phyloP scores from a whole-genome alignment of 1,284 basidiomycete species.

The Violaceomyces palustris region DNA sequence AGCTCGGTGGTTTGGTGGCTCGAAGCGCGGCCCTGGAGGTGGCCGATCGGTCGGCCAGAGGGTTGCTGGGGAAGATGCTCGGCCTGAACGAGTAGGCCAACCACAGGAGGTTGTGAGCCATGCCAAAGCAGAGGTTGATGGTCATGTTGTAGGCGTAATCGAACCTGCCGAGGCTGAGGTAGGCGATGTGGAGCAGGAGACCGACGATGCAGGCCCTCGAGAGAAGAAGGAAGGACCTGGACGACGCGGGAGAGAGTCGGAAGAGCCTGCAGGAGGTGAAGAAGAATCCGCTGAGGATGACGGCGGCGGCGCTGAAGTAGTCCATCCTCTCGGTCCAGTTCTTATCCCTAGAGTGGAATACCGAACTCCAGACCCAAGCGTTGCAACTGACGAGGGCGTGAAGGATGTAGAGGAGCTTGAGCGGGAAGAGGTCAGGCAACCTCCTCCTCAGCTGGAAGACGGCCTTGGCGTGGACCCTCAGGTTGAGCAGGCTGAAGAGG shows the following conservation, averaged over 20 bases:
- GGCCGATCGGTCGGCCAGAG: conserved; percentile 23
- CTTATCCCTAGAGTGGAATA: conserved; percentile 88
- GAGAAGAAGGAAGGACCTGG: conserved; percentile 19
- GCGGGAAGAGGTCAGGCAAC: conserved; percentile 49
- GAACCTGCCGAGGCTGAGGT: conserved; percentile 71
- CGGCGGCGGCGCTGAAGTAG: conserved; percentile 87
- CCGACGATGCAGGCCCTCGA: conserved; percentile 26
- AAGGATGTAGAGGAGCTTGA: conserved; percentile 66
- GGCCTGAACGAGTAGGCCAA: conserved; percentile 51
- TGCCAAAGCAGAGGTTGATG: conserved; percentile 73
- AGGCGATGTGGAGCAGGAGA: conserved; percentile 63
- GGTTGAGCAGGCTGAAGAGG: conserved; percentile 77
- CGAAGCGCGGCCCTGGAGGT: conserved; percentile 54
- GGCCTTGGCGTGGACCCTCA: conserved; percentile 57
- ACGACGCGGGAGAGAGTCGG: conserved; percentile 32
- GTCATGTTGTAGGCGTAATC: conserved; percentile 93
- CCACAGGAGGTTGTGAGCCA: conserved; percentile 74
- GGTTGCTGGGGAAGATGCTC: conserved; percentile 19
- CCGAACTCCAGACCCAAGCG: conserved; percentile 84
- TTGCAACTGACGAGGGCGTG: conserved; percentile 75
- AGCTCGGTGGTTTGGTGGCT: conserved; percentile 57
- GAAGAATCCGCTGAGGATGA: conserved; percentile 68
- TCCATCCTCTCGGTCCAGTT: conserved; percentile 82
- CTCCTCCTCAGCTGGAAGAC: conserved; percentile 22
- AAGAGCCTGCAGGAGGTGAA: conserved; percentile 51